Base-by-base conservation (phyloP, 768 basidiomycete species). In the Termitomyces sp. region DNA sequence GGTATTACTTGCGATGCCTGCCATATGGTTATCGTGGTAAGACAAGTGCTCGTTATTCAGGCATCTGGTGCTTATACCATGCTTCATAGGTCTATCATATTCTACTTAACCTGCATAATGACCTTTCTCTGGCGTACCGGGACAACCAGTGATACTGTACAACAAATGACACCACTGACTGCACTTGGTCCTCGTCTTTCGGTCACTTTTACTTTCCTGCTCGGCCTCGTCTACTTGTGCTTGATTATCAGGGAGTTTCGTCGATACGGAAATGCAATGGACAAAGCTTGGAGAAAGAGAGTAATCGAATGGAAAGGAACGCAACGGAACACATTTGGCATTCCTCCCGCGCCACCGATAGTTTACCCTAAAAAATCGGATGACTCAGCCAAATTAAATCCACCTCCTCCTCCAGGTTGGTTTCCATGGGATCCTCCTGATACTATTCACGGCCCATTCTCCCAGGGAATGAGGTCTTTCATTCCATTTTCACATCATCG, bases 41-140 rank as follows among this genome's bases (percentile, higher is more conserved):
- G 65, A 54, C 0, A 5, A 20, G 24, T 22, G 12, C 5, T 31
- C 5, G 5, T 26, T 7, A 29, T 28, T 7, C 39, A 41, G 34
- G 12, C 26, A 2, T 9, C 15, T 1, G 13, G 31, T 5, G n/a
- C 53, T n/a, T 15, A 37, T n/a, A 16, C n/a, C 29, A 15, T 29
- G 26, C 44, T 53, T 37, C 29, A 15, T 31, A 84, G 83, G 83
- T 84, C 88, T 0, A 84, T 90, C 78, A 72, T 88, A 10, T 74
- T 83, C 49, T 90, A 90, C 69, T 68, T 86, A 60, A 65, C 75
- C 4, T 74, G 84, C 13, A 85, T 90, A 62, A 74, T 88, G 31
- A 77, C 84, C 4, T 90, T 81, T 59, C 82, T 89, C 50, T 90
- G 88, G 88, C 81, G 85, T 48, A 83, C 82, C 0, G 87, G 85